Conservation (phyloP, 1,284 basidiomycete genomes). For the Microbotryum lychnidis-dioicae region DNA sequence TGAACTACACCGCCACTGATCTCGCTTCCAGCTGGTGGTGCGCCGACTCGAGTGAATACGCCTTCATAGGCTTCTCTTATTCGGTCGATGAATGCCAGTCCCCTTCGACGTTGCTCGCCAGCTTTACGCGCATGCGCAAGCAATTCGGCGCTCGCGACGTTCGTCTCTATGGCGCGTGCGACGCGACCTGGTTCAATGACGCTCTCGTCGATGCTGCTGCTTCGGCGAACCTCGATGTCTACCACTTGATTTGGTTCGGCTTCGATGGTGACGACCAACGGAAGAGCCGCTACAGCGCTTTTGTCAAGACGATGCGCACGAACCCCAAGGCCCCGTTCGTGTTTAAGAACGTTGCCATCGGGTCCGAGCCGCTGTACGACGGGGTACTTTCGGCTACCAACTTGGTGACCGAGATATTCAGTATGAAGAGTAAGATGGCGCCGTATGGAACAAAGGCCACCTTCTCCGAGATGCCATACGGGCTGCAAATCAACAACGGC, state of each 20-base stretch:
- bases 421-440: conserved; percentile 49
- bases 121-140: conserved; percentile 56
- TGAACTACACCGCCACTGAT: neutral
- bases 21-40: conserved; percentile 10
- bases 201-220: conserved; percentile 64
- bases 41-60: conserved; percentile 9
- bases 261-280: conserved; percentile 53
- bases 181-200: conserved; percentile 45
- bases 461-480: conserved; percentile 49
- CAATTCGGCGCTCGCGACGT: conserved; percentile 60
- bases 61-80: conserved; percentile 19
- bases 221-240: conserved; percentile 58
- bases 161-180: conserved; percentile 61
- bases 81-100: conserved; percentile 5
- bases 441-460: conserved; percentile 51
- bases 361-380: conserved; percentile 67
- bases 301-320: conserved; percentile 51
- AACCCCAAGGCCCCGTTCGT: conserved; percentile 59
- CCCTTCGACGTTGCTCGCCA: conserved; percentile 43
- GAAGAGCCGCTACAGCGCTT: conserved; percentile 50
- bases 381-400: conserved; percentile 48
- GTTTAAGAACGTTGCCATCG: conserved; percentile 59
- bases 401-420: conserved; percentile 53
- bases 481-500: conserved; percentile 50
- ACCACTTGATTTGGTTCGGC: conserved; percentile 57